These are phyloP conservation scores for Curvularia spicifera DNA, from an alignment of 2,329 filamentous ascomycete genomes.

Conservation along the genomic window DNA sequence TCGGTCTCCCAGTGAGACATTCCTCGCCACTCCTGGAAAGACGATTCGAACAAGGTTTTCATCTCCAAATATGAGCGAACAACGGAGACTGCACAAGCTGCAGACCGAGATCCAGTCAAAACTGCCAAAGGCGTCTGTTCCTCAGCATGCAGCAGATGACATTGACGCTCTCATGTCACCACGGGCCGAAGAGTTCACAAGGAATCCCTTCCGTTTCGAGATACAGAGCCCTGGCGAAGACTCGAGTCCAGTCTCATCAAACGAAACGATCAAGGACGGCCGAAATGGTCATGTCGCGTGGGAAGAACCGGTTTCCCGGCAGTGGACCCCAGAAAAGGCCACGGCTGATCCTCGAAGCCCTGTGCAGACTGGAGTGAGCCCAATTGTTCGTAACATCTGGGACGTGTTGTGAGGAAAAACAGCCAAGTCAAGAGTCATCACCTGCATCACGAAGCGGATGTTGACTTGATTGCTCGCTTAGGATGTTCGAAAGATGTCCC, in stretches of 20 bases:
- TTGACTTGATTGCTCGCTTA: background rate
- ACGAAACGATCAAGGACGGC: slow-evolving; percentile 41
- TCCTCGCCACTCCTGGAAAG: slow-evolving; percentile 42
- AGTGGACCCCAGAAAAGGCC: slow-evolving; percentile 61
- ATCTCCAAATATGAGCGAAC: slow-evolving; percentile 49
- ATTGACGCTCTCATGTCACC: slow-evolving; percentile 71
- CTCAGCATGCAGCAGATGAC: slow-evolving; percentile 46
- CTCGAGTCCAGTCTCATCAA: slow-evolving; percentile 40
- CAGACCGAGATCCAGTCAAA: slow-evolving; percentile 50
- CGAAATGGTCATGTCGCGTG: slow-evolving; percentile 35
- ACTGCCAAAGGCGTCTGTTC: slow-evolving; percentile 37
- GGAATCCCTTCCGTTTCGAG: slow-evolving; percentile 52
- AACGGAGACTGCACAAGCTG: slow-evolving; percentile 48
- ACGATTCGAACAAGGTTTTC: slow-evolving; percentile 48
- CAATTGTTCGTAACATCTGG: slow-evolving; percentile 79
- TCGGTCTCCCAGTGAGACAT: slow-evolving; percentile 24
- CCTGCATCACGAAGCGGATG: background rate
- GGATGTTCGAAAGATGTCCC: slow-evolving; percentile 2
- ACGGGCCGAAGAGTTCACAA: slow-evolving; percentile 74
- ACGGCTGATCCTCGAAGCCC: slow-evolving; percentile 75
- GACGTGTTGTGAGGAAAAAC: slow-evolving; percentile 67
- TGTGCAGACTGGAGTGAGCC: slow-evolving; percentile 73
- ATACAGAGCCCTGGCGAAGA: slow-evolving; percentile 35
- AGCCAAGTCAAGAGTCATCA: slow-evolving; percentile 1
- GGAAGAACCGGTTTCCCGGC: slow-evolving; percentile 34